Evolutionary conservation across 257 asterid species (phyloP), one percentile per base, ranked within the genome.

Genomic region (Solanum sparsipilum): DNA sequence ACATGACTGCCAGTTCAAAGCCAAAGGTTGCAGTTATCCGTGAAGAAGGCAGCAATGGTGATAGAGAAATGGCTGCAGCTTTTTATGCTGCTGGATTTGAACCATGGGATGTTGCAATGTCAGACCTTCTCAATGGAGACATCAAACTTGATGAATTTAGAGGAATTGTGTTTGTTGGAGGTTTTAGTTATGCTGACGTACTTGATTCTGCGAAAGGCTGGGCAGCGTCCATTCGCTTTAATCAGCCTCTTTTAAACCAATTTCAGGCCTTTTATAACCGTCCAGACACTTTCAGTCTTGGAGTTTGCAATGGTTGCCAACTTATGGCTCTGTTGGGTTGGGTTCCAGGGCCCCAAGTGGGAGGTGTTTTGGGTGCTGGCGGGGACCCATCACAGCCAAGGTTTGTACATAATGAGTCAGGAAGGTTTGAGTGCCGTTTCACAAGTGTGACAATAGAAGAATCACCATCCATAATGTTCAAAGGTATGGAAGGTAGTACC

Each of bases 1-100:
- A 93, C 82, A 86, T 93, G 93, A 91, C 84, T 34, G 90, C 90
- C 25, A 44, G 60, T 74, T 92, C 92, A 35, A 97, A 97, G 87
- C 99, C 99, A 18, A 97, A 93, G 89, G 98, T 94, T 75, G 99
- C 99, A 32, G 91, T 97, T 31, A 89, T 97, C 86, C 94, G 99
- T 0, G 99, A 97, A 90, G 99, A 96, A 92, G 99, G 99, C 79
- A 97, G 98, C 93, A 97, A 97, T 11, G 98, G 99, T 32, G 99
- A 97, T 92, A 92, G 98, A 90, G 98, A 97, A 89, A 97, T 97
- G 99, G 89, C 98, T 86, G 98, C 96, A 75, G 98, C 98, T 83
- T 97, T 97, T 90, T 85, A 91, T 70, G 96, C 98, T 84, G 94
- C 98, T 46, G 98, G 99, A 82, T 97, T 97, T 88, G 98, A 96